Base-by-base conservation (phyloP, 192 early-diverging fungal species). In the Entomortierella chlamydospora region DNA sequence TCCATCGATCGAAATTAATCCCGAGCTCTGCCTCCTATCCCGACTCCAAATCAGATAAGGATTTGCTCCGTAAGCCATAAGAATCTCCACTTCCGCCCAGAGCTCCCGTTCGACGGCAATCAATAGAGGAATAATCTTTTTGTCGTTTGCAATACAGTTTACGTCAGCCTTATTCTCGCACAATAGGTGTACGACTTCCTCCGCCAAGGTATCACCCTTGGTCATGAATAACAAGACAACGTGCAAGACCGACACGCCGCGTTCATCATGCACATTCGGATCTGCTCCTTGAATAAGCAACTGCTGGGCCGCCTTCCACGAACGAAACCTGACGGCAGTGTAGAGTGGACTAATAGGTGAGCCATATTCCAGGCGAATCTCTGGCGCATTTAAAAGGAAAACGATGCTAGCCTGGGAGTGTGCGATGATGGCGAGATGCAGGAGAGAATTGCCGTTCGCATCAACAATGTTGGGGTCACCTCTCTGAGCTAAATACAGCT, bases 41-140 rank as follows among this genome's bases (percentile, higher is more conserved):
- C 68, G 43, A 2, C 76, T 68, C 76, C 68, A 79, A 17, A 79
- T 79, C 62, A 79, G 25, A 53, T 79, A 70, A 18, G 76, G 76
- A 26, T 79, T 79, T 8, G 76, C 76, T n/a, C 76, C 76, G 28
- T 70, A 79, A 11, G 79, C 79, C 79, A 81, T 81, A 56, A 72
- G 18, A 31, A 81, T 81, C 60, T 74, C 79, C 9, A 64, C 79
- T 59, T 81, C 79, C 12, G 70, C 79, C 72, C 71, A 81, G 9
- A 81, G 52, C 26, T 69, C 70, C 10, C 79, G 70, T 18, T 81
- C 79, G 17, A 74, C 79, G 5, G 79, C 79, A 22, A 73, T 81
- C 29, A 61, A 49, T 6, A 79, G 49, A 3, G 76, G 76, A 28
- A 70, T 79, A 15, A 58, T 58, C 43, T 70, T 79, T 39, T 70